phyloP scores from a whole-genome alignment of 2,329 filamentous ascomycete species.

The Tolypocladium amazonense region DNA sequence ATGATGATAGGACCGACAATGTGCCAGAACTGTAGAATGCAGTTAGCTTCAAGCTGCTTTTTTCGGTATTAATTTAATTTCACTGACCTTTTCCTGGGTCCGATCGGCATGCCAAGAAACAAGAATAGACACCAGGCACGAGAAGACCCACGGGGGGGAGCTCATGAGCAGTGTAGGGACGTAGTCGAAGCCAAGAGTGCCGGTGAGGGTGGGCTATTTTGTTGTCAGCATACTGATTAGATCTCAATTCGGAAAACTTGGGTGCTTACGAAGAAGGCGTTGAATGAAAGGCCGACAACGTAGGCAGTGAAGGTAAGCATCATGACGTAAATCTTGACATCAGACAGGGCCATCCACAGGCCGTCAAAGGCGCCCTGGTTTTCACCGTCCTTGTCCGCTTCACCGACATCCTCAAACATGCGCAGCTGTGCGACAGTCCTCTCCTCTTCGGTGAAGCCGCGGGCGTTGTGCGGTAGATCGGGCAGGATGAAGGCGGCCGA shows the following conservation, averaged over 20 bases:
- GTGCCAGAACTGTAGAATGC: slow-evolving; percentile 39
- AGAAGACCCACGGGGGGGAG: slow-evolving; percentile 47
- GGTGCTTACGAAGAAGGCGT: slow-evolving; percentile 43
- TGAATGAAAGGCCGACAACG: slow-evolving; percentile 47
- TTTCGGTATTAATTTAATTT: fast-evolving
- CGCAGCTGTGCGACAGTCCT: slow-evolving; percentile 40
- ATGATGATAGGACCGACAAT: slow-evolving; percentile 41
- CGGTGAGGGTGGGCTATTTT: slow-evolving; percentile 35
- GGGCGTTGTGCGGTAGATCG: slow-evolving; percentile 44
- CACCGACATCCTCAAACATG: slow-evolving; percentile 47
- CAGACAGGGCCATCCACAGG: slow-evolving; percentile 47
- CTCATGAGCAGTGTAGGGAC: slow-evolving; percentile 44
- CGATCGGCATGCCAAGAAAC: slow-evolving; percentile 46
- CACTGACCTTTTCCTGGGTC: slow-evolving; percentile 38
- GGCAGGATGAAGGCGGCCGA: slow-evolving; percentile 37
- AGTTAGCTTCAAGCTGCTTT: background rate
- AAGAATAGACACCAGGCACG: slow-evolving; percentile 43
- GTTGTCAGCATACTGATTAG: background rate
- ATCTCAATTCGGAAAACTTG: no score
- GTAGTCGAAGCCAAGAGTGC: slow-evolving; percentile 40
- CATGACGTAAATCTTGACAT: slow-evolving; percentile 53
- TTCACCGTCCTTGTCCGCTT: slow-evolving; percentile 39
- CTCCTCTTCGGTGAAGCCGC: slow-evolving; percentile 51
- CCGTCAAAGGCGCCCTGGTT: slow-evolving; percentile 42
- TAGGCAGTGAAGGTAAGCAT: slow-evolving; percentile 52